Base-by-base conservation (phyloP, 306 rosid genomes). In the Betula pendula region DNA sequence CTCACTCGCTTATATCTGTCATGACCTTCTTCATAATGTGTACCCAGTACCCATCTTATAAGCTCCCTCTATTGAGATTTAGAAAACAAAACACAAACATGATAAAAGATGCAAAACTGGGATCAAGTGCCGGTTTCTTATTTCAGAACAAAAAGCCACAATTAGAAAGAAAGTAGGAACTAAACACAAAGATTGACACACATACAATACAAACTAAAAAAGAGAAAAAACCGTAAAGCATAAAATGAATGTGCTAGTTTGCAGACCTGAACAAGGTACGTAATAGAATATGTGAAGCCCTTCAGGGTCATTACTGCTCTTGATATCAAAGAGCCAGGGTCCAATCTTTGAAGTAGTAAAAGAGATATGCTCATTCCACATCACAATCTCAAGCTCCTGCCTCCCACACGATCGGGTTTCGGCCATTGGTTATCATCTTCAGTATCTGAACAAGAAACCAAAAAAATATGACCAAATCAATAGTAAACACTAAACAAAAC, bases 341-440 rank as follows among this genome's bases (percentile, higher is more conserved):
- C 99, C 99, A 63, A 95, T 95, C 86, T 95, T 95, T 1, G 99
- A 92, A 4, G 99, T 95, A 1, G 99, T 95, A 79, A 95, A 95
- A 42, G 99, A 95, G 63, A 95, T 95, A 71, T 95, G 99, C 77
- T 95, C 99, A 1, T 95, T 95, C 44, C 97, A 97, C 97, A 92
- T 90, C 22, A 95, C 99, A 86, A 95, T 92, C 86, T 95, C 99
- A 66, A 95, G 92, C 87, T 92, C 99, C 81, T 95, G 97, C 52
- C 97, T 85, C 40, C 99, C 99, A 95, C 91, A 1, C 99, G 89
- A 66, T 95, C 99, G 0, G 99, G 99, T 73, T 92, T 97, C 0
- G 99, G 97, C 99, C 99, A 95, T 84, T 91, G 93, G 89, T 87
- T 89, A 74, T 95, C 99, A 67, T 95, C 99, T 84, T 95, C 97